Conservation (phyloP, 805 yeast species). For the Yarrowia sp. region DNA sequence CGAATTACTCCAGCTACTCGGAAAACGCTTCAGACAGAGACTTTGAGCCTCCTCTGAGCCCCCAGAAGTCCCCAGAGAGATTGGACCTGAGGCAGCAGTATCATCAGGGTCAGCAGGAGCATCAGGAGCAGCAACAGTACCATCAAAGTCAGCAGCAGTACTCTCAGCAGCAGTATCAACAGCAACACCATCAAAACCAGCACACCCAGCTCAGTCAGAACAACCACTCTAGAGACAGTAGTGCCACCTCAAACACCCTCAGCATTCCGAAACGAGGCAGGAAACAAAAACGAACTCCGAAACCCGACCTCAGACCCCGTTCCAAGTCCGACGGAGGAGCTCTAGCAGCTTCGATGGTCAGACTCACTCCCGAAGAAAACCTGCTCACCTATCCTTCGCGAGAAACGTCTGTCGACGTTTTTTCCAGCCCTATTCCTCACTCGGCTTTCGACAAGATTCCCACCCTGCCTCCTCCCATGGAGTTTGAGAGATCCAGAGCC, state of each 20-base stretch:
- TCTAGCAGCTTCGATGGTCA: not conserved
- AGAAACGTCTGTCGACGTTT: not conserved
- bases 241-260: not conserved
- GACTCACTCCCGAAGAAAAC: constrained; percentile 5
- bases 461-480: constrained; percentile 5
- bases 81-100: not conserved
- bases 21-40: not conserved
- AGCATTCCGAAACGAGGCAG: not conserved
- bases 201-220: too few species aligned
- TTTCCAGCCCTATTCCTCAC: not conserved
- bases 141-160: too few species aligned
- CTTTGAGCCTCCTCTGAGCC: constrained; percentile 16
- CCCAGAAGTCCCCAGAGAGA: not conserved
- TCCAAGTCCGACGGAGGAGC: constrained; percentile 12
- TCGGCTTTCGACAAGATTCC: not conserved
- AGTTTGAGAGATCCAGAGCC: not conserved
- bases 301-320: not conserved
- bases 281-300: not conserved
- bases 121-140: not conserved
- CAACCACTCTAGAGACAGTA: not conserved
- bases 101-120: not conserved
- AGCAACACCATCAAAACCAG: too few species aligned
- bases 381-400: not conserved
- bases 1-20: not conserved
- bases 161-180: too few species aligned